Conservation (phyloP, 805 yeast genomes). For the Zygoascus flipseniorum region DNA sequence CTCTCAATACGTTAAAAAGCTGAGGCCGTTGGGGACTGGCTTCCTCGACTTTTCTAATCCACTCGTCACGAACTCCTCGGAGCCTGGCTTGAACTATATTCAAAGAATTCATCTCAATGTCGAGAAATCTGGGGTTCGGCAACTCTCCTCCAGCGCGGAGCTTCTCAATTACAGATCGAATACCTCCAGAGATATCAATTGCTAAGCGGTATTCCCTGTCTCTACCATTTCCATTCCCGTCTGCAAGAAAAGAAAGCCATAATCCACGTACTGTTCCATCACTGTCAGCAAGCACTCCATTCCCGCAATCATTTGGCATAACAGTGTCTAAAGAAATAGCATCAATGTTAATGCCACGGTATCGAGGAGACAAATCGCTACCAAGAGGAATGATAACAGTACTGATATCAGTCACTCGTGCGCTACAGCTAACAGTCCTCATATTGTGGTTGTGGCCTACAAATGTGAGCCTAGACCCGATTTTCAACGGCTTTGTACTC, state of each 20-base stretch:
- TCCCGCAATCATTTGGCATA: constrained; percentile 60
- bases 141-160: constrained; percentile 36
- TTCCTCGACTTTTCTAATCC: constrained; percentile 64
- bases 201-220: constrained; percentile 69
- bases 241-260: constrained; percentile 82
- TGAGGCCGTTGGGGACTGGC: constrained; percentile 59
- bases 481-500: constrained; percentile 44
- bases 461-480: constrained; percentile 72
- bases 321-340: constrained; percentile 67
- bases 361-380: constrained; percentile 56
- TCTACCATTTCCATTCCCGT: constrained; percentile 43
- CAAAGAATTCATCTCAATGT: constrained; percentile 66
- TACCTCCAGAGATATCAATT: constrained; percentile 57
- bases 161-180: constrained; percentile 46
- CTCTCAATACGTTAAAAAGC: constrained; percentile 61
- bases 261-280: constrained; percentile 77
- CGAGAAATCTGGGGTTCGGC: constrained; percentile 59
- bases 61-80: constrained; percentile 78
- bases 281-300: constrained; percentile 69
- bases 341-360: constrained; percentile 78
- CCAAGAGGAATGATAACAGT: constrained; percentile 66
- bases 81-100: constrained; percentile 70
- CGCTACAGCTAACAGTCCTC: constrained; percentile 64
- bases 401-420: constrained; percentile 68
- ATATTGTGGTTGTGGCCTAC: constrained; percentile 69